Percentiles rank a stretch among this genome's conserved stretches.
Conservation (phyloP, 345 rosid genomes). For the Bruguiera gymnorhiza region DNA sequence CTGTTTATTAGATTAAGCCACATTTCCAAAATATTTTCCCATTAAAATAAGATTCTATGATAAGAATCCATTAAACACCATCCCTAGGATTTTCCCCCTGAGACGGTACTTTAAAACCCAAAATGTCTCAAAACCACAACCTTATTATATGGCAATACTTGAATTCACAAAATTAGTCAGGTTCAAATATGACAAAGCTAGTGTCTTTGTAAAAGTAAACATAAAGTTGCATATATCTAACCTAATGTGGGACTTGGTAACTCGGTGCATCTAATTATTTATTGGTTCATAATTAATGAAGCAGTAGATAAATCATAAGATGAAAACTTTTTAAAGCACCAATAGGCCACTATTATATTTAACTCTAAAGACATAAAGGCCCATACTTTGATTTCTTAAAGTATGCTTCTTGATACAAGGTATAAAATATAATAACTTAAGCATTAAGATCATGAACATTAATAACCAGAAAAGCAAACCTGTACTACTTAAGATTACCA, state of each 20-base stretch:
- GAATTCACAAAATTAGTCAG: too few relatives aligned
- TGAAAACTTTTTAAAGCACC: constrained; percentile 27
- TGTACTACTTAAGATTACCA: constrained; percentile 27
- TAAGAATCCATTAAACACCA: too few relatives aligned
- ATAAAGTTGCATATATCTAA: too few relatives aligned
- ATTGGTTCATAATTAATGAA: constrained; percentile 14
- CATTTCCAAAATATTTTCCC: too few relatives aligned
- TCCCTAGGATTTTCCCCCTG: too few relatives aligned
- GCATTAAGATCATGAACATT: constrained; percentile 49
- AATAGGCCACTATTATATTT: constrained; percentile 25
- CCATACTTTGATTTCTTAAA: constrained; percentile 40
- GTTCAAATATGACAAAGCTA: too few relatives aligned
- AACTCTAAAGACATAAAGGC: constrained; percentile 54
- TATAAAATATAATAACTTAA: constrained; percentile 61
- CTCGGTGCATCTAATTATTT: constrained; percentile 23
- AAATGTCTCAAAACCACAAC: too few relatives aligned
- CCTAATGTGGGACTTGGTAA: background rate
- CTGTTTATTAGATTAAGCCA: too few relatives aligned
- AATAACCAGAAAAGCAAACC: constrained; percentile 14
- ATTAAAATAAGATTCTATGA: too few relatives aligned
- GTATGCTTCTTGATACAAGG: constrained; percentile 51
- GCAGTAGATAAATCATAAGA: constrained; percentile 24
- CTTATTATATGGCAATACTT: too few relatives aligned
- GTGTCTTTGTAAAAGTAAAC: too few relatives aligned
- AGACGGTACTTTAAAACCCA: too few relatives aligned